Conservation (phyloP, 768 basidiomycete species). For the Mycena amicta region DNA sequence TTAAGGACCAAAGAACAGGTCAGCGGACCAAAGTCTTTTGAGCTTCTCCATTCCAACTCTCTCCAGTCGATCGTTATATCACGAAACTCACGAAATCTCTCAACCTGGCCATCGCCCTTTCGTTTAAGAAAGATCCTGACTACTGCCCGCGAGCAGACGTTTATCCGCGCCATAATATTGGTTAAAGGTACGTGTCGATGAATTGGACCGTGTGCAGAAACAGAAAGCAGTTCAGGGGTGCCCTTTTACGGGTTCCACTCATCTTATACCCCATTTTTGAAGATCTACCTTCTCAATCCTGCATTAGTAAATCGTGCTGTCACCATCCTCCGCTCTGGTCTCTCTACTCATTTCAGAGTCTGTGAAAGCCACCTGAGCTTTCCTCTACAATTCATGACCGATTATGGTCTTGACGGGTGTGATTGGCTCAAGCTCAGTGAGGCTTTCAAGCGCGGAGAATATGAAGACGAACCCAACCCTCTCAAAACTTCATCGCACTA, state of each 20-base stretch:
- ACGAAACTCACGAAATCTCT: slow-evolving; percentile 70
- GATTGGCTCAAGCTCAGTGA: slow-evolving; percentile 80
- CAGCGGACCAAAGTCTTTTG: slow-evolving; percentile 14
- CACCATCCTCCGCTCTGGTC: slow-evolving; percentile 79
- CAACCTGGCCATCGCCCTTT: slow-evolving; percentile 84
- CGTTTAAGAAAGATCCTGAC: slow-evolving; percentile 69
- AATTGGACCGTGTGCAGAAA: neutral
- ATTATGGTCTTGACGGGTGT: slow-evolving; percentile 94
- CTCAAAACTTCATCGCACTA: slow-evolving; percentile 55
- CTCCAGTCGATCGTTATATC: slow-evolving; percentile 75
- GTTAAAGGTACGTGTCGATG: slow-evolving; percentile 67
- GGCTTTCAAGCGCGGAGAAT: slow-evolving; percentile 60
- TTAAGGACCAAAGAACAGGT: slow-evolving; percentile 67
- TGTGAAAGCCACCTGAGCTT: slow-evolving; percentile 93
- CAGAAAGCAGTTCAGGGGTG: slow-evolving; percentile 32
- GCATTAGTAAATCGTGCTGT: slow-evolving; percentile 65
- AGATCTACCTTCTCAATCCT: slow-evolving; percentile 79
- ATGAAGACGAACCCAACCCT: slow-evolving; percentile 39
- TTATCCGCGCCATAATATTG: slow-evolving; percentile 74
- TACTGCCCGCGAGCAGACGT: slow-evolving; percentile 55
- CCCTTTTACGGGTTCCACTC: slow-evolving; percentile 95
- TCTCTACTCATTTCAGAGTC: slow-evolving; percentile 69
- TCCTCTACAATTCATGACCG: slow-evolving; percentile 89
- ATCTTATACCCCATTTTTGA: slow-evolving; percentile 85
- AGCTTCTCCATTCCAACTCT: neutral